These are phyloP conservation scores for Ascoidea tarda DNA, from an alignment of 805 yeast genomes.

Conservation along the genomic window DNA sequence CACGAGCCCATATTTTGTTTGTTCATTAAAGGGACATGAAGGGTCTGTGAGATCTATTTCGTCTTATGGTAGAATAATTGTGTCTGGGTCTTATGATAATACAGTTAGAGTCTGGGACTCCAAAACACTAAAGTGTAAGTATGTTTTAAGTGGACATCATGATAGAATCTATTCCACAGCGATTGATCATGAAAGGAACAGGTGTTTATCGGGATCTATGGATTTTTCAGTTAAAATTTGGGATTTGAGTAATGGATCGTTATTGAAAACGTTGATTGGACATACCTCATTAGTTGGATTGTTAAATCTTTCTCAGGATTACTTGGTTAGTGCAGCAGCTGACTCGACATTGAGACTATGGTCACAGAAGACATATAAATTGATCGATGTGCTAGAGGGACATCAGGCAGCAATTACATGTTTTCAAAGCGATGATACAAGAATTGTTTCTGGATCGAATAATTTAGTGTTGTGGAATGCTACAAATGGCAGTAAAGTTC, in stretches of 20 bases:
- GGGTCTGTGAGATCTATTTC: conserved; percentile 78
- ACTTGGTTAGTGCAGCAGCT: conserved; percentile 88
- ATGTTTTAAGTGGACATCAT: conserved; percentile 68
- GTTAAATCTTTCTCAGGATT: conserved; percentile 59
- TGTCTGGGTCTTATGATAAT: conserved; percentile 85
- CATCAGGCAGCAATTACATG: conserved; percentile 91
- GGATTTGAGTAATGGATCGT: conserved; percentile 70
- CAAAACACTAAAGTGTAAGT: conserved; percentile 55
- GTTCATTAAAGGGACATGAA: conserved; percentile 61
- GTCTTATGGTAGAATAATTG: conserved; percentile 70
- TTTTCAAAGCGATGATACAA: conserved; percentile 74
- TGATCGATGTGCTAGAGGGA: conserved; percentile 45
- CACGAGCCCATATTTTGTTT: conserved; percentile 48
- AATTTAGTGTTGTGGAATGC: conserved; percentile 80
- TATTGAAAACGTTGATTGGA: conserved; percentile 61
- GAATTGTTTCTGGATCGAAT: conserved; percentile 85
- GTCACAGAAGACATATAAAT: conserved; percentile 70
- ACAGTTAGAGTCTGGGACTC: conserved; percentile 90
- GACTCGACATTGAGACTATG: conserved; percentile 86
- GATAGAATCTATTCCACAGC: conserved; percentile 86
- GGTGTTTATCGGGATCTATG: conserved; percentile 86
- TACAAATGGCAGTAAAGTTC: conserved; percentile 57
- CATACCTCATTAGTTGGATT: conserved; percentile 87
- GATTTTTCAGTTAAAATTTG: conserved; percentile 82
- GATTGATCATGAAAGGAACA: conserved; percentile 55